A percentile compares a stretch with the other conserved stretches of the same genome.
These are phyloP conservation scores for Periglandula ipomoeae DNA, from an alignment of 2,329 filamentous ascomycete species.

Conservation along the genomic window DNA sequence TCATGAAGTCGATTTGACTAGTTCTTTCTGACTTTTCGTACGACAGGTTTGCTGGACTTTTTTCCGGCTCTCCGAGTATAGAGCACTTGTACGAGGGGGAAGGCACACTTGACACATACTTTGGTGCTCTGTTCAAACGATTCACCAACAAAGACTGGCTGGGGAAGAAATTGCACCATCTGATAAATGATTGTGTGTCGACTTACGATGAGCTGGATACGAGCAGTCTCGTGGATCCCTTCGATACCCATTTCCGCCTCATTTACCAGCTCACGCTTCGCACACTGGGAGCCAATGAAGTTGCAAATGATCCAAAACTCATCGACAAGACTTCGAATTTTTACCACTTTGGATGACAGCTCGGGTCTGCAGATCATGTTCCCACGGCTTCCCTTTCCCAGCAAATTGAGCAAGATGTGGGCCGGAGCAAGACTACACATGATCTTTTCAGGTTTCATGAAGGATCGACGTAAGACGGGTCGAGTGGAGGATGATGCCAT, in stretches of 20 bases:
- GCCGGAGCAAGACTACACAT: slow-evolving; percentile 38
- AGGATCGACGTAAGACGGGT: slow-evolving; percentile 32
- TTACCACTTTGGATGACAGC: slow-evolving; percentile 35
- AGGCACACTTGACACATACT: slow-evolving; percentile 13
- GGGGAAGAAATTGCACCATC: slow-evolving; percentile 25
- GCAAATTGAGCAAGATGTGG: slow-evolving; percentile 32
- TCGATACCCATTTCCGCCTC: slow-evolving; percentile 41
- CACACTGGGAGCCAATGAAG: slow-evolving; percentile 42
- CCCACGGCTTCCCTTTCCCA: slow-evolving; percentile 38
- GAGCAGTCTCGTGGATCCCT: slow-evolving; percentile 32
- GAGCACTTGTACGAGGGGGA: slow-evolving; percentile 12
- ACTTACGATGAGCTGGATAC: slow-evolving; percentile 3
- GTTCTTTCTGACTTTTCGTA: too few species aligned
- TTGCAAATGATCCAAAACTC: slow-evolving; percentile 36
- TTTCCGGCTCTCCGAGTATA: slow-evolving; percentile 19
- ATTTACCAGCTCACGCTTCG: slow-evolving; percentile 50
- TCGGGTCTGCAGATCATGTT: slow-evolving; percentile 40
- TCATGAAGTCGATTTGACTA: too few species aligned
- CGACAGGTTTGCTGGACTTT: slow-evolving; percentile 22
- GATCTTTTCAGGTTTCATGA: slow-evolving; percentile 37
- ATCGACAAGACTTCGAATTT: slow-evolving; percentile 35
- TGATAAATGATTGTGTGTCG: slow-evolving; percentile 31
- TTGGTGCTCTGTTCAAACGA: slow-evolving; percentile 21
- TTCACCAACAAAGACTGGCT: slow-evolving; percentile 30
- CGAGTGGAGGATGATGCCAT: slow-evolving; percentile 38